Conservation (phyloP, 176 grass and related monocot species). For the Eragrostis curvula region DNA sequence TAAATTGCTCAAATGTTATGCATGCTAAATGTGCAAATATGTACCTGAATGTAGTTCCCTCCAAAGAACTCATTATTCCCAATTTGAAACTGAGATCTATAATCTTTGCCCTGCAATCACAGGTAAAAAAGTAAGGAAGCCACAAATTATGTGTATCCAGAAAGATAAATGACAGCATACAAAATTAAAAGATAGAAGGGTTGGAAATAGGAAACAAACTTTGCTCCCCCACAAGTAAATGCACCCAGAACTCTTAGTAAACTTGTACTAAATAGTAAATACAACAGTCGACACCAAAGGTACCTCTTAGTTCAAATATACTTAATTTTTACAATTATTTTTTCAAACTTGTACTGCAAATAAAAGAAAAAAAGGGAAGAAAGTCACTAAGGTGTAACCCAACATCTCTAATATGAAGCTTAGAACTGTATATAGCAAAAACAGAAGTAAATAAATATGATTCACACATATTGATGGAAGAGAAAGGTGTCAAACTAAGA, state of each 20-base stretch:
- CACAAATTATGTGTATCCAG: conserved; percentile 2
- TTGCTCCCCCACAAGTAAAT: not conserved
- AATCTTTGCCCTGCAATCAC: conserved; percentile 74
- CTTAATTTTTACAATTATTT: not conserved
- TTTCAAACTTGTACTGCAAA: not conserved
- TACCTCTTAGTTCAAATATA: not conserved
- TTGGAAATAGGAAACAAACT: not conserved
- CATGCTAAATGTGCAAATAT: not conserved
- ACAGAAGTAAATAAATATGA: not conserved
- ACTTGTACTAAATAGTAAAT: not conserved
- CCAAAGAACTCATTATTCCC: conserved; percentile 68
- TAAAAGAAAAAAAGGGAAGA: not conserved
- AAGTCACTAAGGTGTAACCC: not conserved
- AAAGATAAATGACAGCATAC: not conserved
- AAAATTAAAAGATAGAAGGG: not conserved
- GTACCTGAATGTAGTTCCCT: conserved; percentile 88
- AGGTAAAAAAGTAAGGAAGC: conserved; percentile 26
- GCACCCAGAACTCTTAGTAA: not conserved
- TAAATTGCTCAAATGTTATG: not conserved
- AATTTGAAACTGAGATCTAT: conserved; percentile 62
- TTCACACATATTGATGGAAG: not conserved
- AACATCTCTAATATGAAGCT: not conserved
- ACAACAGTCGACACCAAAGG: not conserved
- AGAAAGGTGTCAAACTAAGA: not conserved
- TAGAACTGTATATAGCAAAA: too few species aligned